A percentile compares a stretch with the other conserved stretches of the same genome.
These are phyloP conservation scores for Colletotrichum tofieldiae DNA, from an alignment of 2,329 filamentous ascomycete species.

Conservation along the genomic window DNA sequence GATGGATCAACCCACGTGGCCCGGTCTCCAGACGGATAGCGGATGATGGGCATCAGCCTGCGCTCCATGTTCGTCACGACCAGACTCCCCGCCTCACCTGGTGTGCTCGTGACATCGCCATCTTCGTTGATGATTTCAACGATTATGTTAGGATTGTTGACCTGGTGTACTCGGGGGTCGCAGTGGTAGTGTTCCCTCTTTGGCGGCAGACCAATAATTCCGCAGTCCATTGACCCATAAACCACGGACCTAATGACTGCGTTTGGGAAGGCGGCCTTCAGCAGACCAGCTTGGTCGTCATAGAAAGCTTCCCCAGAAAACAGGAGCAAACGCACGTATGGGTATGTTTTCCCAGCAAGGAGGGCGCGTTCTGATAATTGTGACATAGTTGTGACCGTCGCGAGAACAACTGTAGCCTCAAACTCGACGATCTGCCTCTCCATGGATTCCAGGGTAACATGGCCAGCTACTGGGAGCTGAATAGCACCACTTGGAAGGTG, in stretches of 20 bases:
- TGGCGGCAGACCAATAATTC: conserved; percentile 35
- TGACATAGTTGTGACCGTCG: conserved; percentile 33
- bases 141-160: conserved; percentile 34
- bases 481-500: conserved; percentile 29
- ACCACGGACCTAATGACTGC: conserved; percentile 24
- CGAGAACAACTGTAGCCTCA: conserved; percentile 28
- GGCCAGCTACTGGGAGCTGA: conserved; percentile 30
- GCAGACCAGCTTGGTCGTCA: conserved; percentile 28
- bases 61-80: conserved; percentile 37
- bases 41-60: conserved; percentile 36
- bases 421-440: conserved; percentile 35
- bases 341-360: conserved; percentile 3
- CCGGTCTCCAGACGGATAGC: conserved; percentile 37
- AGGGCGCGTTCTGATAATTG: conserved; percentile 31
- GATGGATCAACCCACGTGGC: conserved; percentile 35
- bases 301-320: conserved; percentile 40
- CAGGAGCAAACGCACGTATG: conserved; percentile 29
- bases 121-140: conserved; percentile 35
- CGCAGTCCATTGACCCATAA: conserved; percentile 40
- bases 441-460: conserved; percentile 33
- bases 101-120: conserved; percentile 8
- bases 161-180: conserved; percentile 31
- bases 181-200: conserved; percentile 23
- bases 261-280: conserved; percentile 33
- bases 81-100: conserved; percentile 27